Conservation (phyloP, 2,329 filamentous ascomycete genomes). For the Sclerotinia glacialis region DNA sequence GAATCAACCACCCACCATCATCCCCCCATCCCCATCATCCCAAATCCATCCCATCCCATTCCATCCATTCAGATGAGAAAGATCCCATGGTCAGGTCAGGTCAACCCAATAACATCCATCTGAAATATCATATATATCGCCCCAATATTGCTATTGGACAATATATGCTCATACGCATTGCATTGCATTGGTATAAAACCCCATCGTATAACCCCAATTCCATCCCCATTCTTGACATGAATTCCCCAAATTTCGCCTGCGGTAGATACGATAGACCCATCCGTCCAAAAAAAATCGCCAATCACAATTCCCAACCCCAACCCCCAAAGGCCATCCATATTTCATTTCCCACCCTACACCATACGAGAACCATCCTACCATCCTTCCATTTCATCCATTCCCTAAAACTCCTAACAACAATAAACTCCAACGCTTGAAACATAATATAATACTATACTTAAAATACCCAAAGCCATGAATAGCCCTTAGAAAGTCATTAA, state of each 20-base stretch:
- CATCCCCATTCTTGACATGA: conserved; percentile 3
- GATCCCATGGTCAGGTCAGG: background rate
- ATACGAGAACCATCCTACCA: background rate
- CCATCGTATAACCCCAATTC: conserved; percentile 1
- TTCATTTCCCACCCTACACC: conserved; percentile 21
- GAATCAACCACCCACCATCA: background rate
- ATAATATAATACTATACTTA: conserved; percentile 16
- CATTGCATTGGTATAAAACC: background rate
- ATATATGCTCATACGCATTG: background rate
- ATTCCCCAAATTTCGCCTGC: conserved; percentile 15
- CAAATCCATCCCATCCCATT: background rate
- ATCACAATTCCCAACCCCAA: conserved; percentile 19
- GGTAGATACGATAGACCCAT: conserved; percentile 1
- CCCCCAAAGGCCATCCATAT: conserved; percentile 11
- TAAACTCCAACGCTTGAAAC: conserved; percentile 22
- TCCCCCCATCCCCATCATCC: background rate
- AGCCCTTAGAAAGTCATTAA: conserved; percentile 41
- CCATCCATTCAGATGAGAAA: background rate
- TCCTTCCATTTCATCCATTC: background rate
- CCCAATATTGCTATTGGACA: background rate
- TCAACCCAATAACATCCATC: background rate
- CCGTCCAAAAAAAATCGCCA: conserved; percentile 4
- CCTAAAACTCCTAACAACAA: conserved; percentile 13
- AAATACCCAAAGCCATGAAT: conserved; percentile 16
- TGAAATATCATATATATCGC: background rate